Conservation (phyloP, 2,329 filamentous ascomycete genomes). For the Penicillium glabrum region DNA sequence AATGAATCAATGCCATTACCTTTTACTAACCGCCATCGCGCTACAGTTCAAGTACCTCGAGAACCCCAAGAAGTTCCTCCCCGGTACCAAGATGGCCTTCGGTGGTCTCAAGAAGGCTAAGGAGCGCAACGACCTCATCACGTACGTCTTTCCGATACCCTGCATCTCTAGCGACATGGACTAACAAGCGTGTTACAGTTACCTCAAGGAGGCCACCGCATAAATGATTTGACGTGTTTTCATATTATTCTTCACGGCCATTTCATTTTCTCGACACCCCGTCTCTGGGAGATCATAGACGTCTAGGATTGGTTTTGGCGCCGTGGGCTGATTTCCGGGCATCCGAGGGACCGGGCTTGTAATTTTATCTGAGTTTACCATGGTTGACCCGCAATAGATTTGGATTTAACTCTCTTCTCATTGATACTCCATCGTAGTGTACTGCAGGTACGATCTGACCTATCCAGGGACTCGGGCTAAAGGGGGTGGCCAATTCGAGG, state of each 20-base stretch:
- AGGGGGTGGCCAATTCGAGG: conserved; percentile 3
- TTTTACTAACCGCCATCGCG: conserved; percentile 12
- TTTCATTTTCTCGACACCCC: conserved; percentile 20
- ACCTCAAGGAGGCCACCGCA: conserved; percentile 39
- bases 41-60: conserved; percentile 92
- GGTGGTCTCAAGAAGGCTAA: conserved; percentile 99
- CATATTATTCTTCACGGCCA: conserved; percentile 14
- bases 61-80: conserved; percentile 99
- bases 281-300: conserved; percentile 20
- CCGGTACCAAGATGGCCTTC: conserved; percentile 99
- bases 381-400: conserved; percentile 37
- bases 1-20: no score
- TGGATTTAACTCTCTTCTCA: conserved; percentile 22
- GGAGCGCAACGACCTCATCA: conserved; percentile 98
- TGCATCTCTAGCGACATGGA: not conserved
- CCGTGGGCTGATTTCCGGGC: conserved; percentile 26
- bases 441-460: not conserved
- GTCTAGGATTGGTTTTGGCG: conserved; percentile 20
- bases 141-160: conserved; percentile 58
- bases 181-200: conserved; percentile 29
- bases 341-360: conserved; percentile 35
- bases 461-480: not conserved
- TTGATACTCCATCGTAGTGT: not conserved
- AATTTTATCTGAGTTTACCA: conserved; percentile 37
- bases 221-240: conserved; percentile 31